phyloP scores from a whole-genome alignment of 2,329 filamentous ascomycete genomes.

The Harringtonia aguacate region DNA sequence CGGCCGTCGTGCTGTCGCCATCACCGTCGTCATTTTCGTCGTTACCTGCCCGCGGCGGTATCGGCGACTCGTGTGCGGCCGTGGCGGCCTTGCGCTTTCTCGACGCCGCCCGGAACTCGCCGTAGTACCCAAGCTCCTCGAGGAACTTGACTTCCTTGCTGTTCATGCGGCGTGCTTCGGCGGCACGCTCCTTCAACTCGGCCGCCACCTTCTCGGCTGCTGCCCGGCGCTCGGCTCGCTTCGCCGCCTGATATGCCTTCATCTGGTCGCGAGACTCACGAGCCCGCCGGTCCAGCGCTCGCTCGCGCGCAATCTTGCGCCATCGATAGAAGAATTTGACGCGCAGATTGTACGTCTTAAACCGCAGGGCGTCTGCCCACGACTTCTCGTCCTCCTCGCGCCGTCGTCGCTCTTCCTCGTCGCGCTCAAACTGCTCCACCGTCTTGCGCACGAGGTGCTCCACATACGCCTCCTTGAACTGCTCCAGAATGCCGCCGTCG shows the following conservation, averaged over 20 bases:
- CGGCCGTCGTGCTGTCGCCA: too few species aligned
- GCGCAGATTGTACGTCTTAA: slow-evolving; percentile 35
- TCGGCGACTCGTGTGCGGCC: background rate
- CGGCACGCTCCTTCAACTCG: slow-evolving; percentile 14
- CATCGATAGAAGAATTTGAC: slow-evolving; percentile 48
- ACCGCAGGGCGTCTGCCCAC: slow-evolving; percentile 35
- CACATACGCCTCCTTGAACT: slow-evolving; percentile 35
- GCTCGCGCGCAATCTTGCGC: slow-evolving; percentile 37
- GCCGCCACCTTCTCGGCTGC: slow-evolving; percentile 26
- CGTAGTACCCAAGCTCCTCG: slow-evolving; percentile 11
- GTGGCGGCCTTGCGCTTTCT: slow-evolving; percentile 6
- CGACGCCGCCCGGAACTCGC: slow-evolving; percentile 1
- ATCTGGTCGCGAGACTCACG: slow-evolving; percentile 40
- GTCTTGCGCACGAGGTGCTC: slow-evolving; percentile 31
- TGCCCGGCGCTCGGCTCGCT: slow-evolving; percentile 18
- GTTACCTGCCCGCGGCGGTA: too few species aligned
- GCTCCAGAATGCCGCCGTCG: slow-evolving; percentile 40
- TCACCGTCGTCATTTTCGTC: too few species aligned
- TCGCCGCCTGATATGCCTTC: slow-evolving; percentile 23
- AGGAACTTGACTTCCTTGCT: slow-evolving; percentile 14
- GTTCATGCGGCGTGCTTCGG: slow-evolving; percentile 10
- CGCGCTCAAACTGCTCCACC: slow-evolving; percentile 28
- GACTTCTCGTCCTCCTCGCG: slow-evolving; percentile 37
- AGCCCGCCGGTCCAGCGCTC: slow-evolving; percentile 37
- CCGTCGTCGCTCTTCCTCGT: slow-evolving; percentile 28